These are phyloP conservation scores for Huntiella decipiens DNA, from an alignment of 2,329 filamentous ascomycete genomes.

Conservation along the genomic window DNA sequence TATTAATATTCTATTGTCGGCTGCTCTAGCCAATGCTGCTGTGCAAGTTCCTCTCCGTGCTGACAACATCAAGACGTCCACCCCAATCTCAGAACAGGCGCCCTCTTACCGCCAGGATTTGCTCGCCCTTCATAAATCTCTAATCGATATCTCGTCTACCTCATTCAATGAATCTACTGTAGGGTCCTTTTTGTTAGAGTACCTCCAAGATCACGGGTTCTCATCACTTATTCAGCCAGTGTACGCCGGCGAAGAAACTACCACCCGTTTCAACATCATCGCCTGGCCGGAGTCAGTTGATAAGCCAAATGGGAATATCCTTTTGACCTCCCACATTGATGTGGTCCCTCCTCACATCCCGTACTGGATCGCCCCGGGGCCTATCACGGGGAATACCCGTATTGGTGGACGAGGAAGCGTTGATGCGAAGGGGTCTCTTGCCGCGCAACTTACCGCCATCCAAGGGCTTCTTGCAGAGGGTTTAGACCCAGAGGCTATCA, in stretches of 20 bases:
- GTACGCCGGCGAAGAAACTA: constrained; percentile 14
- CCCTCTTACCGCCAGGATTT: constrained; percentile 6
- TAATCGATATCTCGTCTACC: constrained; percentile 10
- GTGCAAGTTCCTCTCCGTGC: not conserved
- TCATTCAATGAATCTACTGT: constrained; percentile 23
- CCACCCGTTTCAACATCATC: constrained; percentile 52
- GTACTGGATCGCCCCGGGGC: constrained; percentile 36
- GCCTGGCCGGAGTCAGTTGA: constrained; percentile 37
- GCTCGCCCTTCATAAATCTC: constrained; percentile 8
- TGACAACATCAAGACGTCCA: not conserved
- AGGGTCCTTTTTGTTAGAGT: constrained; percentile 47
- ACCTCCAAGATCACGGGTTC: constrained; percentile 35
- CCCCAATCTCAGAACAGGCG: not conserved
- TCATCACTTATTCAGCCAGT: constrained; percentile 25
- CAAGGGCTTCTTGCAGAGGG: constrained; percentile 28
- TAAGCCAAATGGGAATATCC: constrained; percentile 33
- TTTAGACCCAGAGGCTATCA: constrained; percentile 30
- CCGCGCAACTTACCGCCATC: constrained; percentile 54
- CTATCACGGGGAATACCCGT: constrained; percentile 22
- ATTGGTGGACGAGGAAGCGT: constrained; percentile 59
- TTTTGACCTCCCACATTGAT: constrained; percentile 73
- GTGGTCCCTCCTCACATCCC: constrained; percentile 54
- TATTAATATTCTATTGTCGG: not conserved
- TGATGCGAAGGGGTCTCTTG: constrained; percentile 51
- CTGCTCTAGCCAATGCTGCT: not conserved